These are phyloP conservation scores for Tylopilus sp. DNA, from an alignment of 768 basidiomycete species.

Conservation along the genomic window DNA sequence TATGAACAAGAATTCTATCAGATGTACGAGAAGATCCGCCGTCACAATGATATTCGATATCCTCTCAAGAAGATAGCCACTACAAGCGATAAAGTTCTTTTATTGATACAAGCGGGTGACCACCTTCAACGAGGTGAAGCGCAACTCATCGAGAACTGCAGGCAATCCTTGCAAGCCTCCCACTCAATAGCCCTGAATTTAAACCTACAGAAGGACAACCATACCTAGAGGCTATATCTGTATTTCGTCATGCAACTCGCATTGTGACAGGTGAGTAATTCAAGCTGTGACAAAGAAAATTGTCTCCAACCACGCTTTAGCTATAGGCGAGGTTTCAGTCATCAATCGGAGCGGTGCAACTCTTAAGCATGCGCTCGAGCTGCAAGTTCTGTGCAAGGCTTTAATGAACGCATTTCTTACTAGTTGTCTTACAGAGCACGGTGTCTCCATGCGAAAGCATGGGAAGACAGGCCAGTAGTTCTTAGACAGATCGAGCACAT, in stretches of 20 bases:
- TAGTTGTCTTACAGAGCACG: constrained; percentile 50
- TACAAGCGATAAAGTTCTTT: constrained; percentile 72
- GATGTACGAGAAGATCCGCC: constrained; percentile 65
- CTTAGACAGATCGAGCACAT: constrained; percentile 87
- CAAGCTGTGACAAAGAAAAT: no score
- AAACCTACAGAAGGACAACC: constrained; percentile 70
- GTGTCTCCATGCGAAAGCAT: constrained; percentile 78
- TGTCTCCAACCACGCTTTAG: constrained; percentile 46
- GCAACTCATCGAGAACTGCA: constrained; percentile 29
- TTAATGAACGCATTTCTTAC: constrained; percentile 1
- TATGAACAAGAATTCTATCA: no score
- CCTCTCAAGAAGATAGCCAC: constrained; percentile 66
- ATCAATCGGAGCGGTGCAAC: constrained; percentile 62
- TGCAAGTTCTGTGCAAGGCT: constrained; percentile 42
- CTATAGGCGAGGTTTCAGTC: constrained; percentile 74
- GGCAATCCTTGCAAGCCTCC: constrained; percentile 71
- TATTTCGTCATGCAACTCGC: constrained; percentile 75
- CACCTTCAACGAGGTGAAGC: background rate
- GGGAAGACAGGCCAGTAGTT: constrained; percentile 86
- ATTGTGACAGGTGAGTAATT: constrained; percentile 63
- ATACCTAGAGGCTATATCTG: constrained; percentile 58
- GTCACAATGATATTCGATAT: constrained; percentile 78
- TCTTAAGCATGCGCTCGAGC: constrained; percentile 69
- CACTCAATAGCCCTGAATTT: constrained; percentile 65
- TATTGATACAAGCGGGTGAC: constrained; percentile 67